Percentiles rank a stretch among this genome's conserved stretches.
These are phyloP conservation scores for Euphorbia peplus DNA, from an alignment of 345 rosid genomes.

Conservation along the genomic window DNA sequence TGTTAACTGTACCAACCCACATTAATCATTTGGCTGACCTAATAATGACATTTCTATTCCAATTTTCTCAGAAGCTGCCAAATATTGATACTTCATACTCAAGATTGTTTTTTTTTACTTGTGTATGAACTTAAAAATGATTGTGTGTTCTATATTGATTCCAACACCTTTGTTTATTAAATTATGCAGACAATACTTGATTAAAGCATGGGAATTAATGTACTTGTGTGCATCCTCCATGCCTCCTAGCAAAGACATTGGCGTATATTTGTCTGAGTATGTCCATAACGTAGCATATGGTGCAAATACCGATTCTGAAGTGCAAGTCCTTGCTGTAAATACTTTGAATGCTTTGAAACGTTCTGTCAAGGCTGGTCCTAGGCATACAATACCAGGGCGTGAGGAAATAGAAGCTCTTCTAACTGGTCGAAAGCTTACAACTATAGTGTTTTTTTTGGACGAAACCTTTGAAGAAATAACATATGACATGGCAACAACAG, in stretches of 20 bases:
- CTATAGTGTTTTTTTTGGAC: constrained; percentile 90
- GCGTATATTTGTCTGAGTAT: constrained; percentile 89
- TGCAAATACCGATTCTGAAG: constrained; percentile 61
- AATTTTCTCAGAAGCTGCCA: background rate
- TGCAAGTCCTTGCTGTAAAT: constrained; percentile 70
- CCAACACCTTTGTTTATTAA: constrained; percentile 11
- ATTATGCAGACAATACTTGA: constrained; percentile 62
- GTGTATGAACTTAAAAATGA: background rate
- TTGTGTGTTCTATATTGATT: constrained; percentile 2
- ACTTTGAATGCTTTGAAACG: constrained; percentile 86
- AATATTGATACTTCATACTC: background rate
- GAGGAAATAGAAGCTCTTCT: constrained; percentile 96
- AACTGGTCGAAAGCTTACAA: constrained; percentile 81
- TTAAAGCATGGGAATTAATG: constrained; percentile 95
- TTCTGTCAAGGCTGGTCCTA: constrained; percentile 93
- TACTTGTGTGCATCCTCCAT: constrained; percentile 90
- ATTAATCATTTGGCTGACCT: background rate
- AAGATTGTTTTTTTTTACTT: constrained; percentile 6
- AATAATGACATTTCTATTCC: background rate
- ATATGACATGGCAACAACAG: constrained; percentile 95
- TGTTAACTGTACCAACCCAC: background rate
- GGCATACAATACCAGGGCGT: constrained; percentile 81
- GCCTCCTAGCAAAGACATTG: constrained; percentile 99
- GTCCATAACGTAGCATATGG: constrained; percentile 77
- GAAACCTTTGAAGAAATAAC: constrained; percentile 98